Evolutionary conservation across 805 yeast genomes (phyloP).

Genomic region (Suhomyces kilbournensis): DNA sequence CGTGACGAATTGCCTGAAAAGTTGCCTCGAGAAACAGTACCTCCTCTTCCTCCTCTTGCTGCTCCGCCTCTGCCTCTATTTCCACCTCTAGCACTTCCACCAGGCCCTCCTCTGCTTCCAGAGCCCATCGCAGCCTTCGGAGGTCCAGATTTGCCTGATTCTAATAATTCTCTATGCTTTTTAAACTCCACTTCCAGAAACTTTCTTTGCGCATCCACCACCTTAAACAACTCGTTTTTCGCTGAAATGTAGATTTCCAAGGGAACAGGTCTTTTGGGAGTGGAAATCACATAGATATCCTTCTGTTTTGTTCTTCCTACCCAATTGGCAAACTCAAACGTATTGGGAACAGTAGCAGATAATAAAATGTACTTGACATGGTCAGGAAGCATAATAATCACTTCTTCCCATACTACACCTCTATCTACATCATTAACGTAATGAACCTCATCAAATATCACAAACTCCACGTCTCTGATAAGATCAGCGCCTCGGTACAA

Average conservation of each 20-base stretch:
- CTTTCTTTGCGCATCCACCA: conserved; percentile 69
- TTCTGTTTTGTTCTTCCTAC: conserved; percentile 95
- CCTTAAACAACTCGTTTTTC: conserved; percentile 65
- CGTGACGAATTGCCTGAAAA: conserved; percentile 28
- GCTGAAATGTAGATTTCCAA: conserved; percentile 85
- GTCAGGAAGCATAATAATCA: conserved; percentile 94
- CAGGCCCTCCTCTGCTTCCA: conserved; percentile 41
- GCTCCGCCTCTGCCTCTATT: conserved; percentile 19
- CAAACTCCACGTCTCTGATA: conserved; percentile 95
- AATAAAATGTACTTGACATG: conserved; percentile 88
- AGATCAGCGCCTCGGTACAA: conserved; percentile 94
- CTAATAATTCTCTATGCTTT: conserved; percentile 53
- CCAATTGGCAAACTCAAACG: conserved; percentile 97
- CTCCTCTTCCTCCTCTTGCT: conserved; percentile 27
- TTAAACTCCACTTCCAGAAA: conserved; percentile 65
- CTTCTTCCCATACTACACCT: conserved; percentile 99
- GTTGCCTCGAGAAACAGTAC: conserved; percentile 19
- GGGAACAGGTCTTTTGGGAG: conserved; percentile 96
- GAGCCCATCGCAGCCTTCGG: conserved; percentile 37
- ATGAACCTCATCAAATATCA: conserved; percentile 96
- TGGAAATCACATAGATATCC: conserved; percentile 92
- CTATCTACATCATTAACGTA: conserved; percentile 95
- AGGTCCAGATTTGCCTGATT: conserved; percentile 37
- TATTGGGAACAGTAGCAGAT: conserved; percentile 98
- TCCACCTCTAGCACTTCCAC: conserved; percentile 46